Evolutionary conservation across 768 basidiomycete genomes (phyloP), one percentile per base, ranked within the genome.

Genomic region (Hygrophorus russula): DNA sequence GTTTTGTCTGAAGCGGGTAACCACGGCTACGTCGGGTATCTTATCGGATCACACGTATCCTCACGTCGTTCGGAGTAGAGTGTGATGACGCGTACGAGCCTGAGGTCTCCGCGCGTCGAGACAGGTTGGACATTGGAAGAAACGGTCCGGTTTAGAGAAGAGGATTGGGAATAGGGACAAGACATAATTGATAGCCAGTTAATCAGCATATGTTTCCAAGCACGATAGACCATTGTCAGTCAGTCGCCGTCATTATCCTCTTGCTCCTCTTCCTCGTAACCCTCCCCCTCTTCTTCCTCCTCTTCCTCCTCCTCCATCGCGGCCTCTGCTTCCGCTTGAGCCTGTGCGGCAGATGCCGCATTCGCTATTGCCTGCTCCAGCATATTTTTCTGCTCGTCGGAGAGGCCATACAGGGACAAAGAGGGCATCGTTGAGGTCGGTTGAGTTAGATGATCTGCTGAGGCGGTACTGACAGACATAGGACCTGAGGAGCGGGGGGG

Each of bases 251-350:
- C 65, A 5, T 70, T 66, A 8, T 40, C 35, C 13, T 69, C 64
- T n/a, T 68, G 69, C 2, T 62, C 66, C 14, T 67, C 67, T 4
- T 64, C 68, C 30, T 68, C 63, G 13, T 63, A 64, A 20, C 70
- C 64, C 1, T 66, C 69, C 8, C 80, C 78, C 30, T 74, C 77
- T n/a, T 24, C 24, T 24, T 24, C 24, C 24, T 24, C 24, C 24
- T 24, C 24, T 24, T 24, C 24, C 47, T 81, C 76, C 52, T 83
- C 82, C 55, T 84, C 83, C 42, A 81, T 55, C 0, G 80, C 80
- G 2, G 82, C 82, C 50, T 86, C 82, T 0, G 82, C 84, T 49
- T 86, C 83, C 0, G 83, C 83, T 52, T 83, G 82, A 14, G 81
- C 78, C 50, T 83, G 82, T 1, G 83, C 83, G 27, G 80, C 80